phyloP scores from a whole-genome alignment of 2,329 filamentous ascomycete genomes.

The Aspergillus texensis region DNA sequence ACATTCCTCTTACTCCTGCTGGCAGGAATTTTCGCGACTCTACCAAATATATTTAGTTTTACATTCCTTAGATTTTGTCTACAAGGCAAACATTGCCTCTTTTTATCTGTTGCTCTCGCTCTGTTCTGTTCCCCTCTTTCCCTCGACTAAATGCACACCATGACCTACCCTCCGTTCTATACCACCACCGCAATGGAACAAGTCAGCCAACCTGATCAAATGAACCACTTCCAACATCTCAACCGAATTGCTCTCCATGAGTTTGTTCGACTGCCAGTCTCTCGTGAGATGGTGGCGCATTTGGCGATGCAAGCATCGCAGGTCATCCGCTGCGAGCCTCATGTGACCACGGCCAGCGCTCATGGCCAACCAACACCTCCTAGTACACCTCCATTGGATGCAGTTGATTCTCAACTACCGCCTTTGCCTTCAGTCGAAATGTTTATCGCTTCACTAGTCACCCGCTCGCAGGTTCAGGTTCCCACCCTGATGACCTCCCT shows the following conservation, averaged over 20 bases:
- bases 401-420: constrained; percentile 41
- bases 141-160: constrained; percentile 4
- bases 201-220: constrained; percentile 8
- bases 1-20: constrained; percentile 36
- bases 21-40: constrained; percentile 26
- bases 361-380: constrained; percentile 62
- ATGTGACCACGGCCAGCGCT: constrained; percentile 47
- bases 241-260: constrained; percentile 51
- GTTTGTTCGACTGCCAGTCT: constrained; percentile 51
- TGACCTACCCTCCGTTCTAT: constrained; percentile 5
- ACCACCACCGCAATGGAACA: constrained; percentile 21
- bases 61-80: constrained; percentile 19
- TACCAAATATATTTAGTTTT: constrained; percentile 3
- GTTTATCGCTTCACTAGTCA: constrained; percentile 90
- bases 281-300: constrained; percentile 51
- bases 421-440: constrained; percentile 77
- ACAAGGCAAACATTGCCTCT: constrained; percentile 6
- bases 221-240: constrained; percentile 22
- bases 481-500: constrained; percentile 96
- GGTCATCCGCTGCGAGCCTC: constrained; percentile 54
- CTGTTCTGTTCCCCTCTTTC: constrained; percentile 7
- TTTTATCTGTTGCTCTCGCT: constrained; percentile 8
- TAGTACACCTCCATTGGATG: constrained; percentile 58
- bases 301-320: constrained; percentile 49
- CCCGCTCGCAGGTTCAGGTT: constrained; percentile 93